These are phyloP conservation scores for Aquilaria yunnanensis DNA, from an alignment of 345 rosid genomes.

Conservation along the genomic window DNA sequence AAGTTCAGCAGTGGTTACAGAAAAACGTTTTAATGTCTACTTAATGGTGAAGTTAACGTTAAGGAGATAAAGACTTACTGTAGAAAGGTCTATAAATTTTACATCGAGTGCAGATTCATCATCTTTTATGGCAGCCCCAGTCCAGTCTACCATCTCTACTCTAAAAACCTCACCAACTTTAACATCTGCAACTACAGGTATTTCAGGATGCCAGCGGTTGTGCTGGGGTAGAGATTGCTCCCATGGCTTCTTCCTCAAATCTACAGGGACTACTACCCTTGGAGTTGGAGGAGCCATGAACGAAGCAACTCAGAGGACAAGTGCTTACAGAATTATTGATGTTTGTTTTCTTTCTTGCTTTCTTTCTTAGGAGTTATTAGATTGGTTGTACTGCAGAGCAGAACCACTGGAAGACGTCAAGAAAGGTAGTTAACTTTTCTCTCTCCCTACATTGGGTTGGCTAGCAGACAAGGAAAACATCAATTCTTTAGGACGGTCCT, in stretches of 20 bases:
- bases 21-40: too few species aligned
- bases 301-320: slow-evolving; percentile 1
- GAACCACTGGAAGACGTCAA: too few species aligned
- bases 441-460: too few species aligned
- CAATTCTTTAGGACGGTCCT: too few species aligned
- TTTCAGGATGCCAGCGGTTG: slow-evolving; percentile 79
- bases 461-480: too few species aligned
- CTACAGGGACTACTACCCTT: slow-evolving; percentile 49
- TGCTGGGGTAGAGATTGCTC: slow-evolving; percentile 59
- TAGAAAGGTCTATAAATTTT: slow-evolving; percentile 40
- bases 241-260: slow-evolving; percentile 67
- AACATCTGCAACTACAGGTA: slow-evolving; percentile 46
- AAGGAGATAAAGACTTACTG: slow-evolving; percentile 33
- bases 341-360: too few species aligned
- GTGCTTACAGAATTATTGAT: background rate
- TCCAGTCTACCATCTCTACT: slow-evolving; percentile 64
- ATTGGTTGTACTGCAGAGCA: too few species aligned
- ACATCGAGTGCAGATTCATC: slow-evolving; percentile 49
- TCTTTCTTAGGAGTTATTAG: too few species aligned
- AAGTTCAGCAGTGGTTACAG: background rate
- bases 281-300: slow-evolving; percentile 58
- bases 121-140: slow-evolving; percentile 63
- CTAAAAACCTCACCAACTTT: slow-evolving; percentile 45
- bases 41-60: too few species aligned
- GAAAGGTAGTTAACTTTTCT: too few species aligned